These are phyloP conservation scores for Beauveria rudraprayagi DNA, from an alignment of 2,329 filamentous ascomycete genomes.

Conservation along the genomic window DNA sequence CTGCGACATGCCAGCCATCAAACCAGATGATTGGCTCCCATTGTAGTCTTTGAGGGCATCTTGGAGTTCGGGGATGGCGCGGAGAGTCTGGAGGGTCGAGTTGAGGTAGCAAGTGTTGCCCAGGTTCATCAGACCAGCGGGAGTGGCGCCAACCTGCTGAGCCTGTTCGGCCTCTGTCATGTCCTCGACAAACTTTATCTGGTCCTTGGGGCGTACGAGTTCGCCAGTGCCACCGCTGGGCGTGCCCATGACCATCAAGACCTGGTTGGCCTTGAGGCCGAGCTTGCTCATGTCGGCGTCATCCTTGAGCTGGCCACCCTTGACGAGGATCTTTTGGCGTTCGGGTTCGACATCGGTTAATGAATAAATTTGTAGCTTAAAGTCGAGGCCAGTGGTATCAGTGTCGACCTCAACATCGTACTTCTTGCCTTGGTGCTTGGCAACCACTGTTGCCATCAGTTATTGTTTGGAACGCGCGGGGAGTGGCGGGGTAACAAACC, in stretches of 20 bases:
- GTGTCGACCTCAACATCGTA: slow-evolving; percentile 90
- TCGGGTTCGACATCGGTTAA: slow-evolving; percentile 93
- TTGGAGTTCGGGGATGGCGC: slow-evolving; percentile 84
- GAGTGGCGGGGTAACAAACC: slow-evolving; percentile 32
- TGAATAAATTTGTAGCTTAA: slow-evolving; percentile 94
- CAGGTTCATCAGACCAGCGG: slow-evolving; percentile 81
- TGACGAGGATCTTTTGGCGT: slow-evolving; percentile 91
- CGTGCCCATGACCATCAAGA: slow-evolving; percentile 95
- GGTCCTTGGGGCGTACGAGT: slow-evolving; percentile 67
- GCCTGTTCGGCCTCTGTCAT: slow-evolving; percentile 94
- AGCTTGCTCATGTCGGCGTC: slow-evolving; percentile 80
- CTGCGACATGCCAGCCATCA: slow-evolving; percentile 40
- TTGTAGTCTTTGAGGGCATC: slow-evolving; percentile 59
- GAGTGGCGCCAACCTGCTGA: slow-evolving; percentile 71
- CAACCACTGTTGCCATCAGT: slow-evolving; percentile 53
- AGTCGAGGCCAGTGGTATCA: slow-evolving; percentile 75
- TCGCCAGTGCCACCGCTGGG: slow-evolving; percentile 57
- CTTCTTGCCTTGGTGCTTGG: slow-evolving; percentile 94
- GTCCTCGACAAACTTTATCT: slow-evolving; percentile 86
- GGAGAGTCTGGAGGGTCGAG: slow-evolving; percentile 87
- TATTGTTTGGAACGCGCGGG: not conserved
- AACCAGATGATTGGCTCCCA: slow-evolving; percentile 17
- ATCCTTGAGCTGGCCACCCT: slow-evolving; percentile 92
- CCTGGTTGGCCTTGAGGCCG: slow-evolving; percentile 76
- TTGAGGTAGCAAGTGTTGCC: slow-evolving; percentile 99